Evolutionary conservation across 2,329 filamentous ascomycete genomes (phyloP), one percentile per base, ranked within the genome.

Genomic region (Cladobotryum mycophilum): DNA sequence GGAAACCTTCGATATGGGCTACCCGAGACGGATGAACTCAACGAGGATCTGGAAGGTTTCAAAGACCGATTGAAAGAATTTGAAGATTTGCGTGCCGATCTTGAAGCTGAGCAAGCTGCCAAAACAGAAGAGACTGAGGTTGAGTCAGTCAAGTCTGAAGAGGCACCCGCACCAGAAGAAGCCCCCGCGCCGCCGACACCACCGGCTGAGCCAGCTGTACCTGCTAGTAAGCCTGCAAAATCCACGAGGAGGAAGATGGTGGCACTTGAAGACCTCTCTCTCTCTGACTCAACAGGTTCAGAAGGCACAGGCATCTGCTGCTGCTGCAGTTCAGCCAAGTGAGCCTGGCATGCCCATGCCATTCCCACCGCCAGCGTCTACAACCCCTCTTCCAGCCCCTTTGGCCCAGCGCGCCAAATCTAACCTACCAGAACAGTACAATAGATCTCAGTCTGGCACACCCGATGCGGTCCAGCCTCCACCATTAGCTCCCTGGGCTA

Each of bases 401-500:
- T 89, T 88, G 41, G 90, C 91, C 9, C 90, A 96, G 70, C 84
- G 91, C 45, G 87, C 85, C 57, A 79, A 85, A 53, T 89, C 90
- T 48, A 91, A 91, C 56, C 78, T 96, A 3, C 89, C 91, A 1
- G 90, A 96, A 58, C 76, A 80, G 59, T 82, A 80, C 53, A 77
- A 73, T 47, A 73, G 85, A 53, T 95, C 90, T 20, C 85, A 84
- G 55, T 88, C 86, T 2, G 86, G 88, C 56, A 95, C 89, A 0
- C 91, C 88, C 2, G 81, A 84, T 41, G 64, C 68, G 1, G 64
- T 70, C 4, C 74, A 78, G 56, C 76, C 80, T 2, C 81, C 90
- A 4, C 89, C 92, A 0, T 73, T 96, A 58, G 93, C 93, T 1
- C 93, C 93, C 0, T 99, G 93, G 93, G 93, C 93, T 5, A 93